Base-by-base conservation (phyloP, 257 asterid species). In the Handroanthus guayacan region DNA sequence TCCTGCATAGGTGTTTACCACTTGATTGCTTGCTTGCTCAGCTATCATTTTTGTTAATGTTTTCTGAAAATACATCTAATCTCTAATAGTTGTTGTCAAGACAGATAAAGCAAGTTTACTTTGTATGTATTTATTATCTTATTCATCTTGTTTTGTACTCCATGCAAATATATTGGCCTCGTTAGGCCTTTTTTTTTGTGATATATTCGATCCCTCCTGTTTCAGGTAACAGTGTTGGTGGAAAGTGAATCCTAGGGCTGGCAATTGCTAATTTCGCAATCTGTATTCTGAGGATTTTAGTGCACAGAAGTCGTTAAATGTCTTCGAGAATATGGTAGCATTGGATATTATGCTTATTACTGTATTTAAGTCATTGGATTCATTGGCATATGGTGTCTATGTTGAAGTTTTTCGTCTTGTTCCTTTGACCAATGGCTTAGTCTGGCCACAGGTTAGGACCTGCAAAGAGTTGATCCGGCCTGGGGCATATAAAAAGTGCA, bases 401-500 rank as follows among this genome's bases (percentile, higher is more conserved):
- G 25, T 50, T 14, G 17, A 12, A 69, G 47, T 69, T 16, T 52
- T 66, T 17, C 20, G 62, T 50, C 9, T n/a, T 69, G 47, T 50
- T 34, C 20, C 25, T 51, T 52, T 13, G 17, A 39, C 47, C 2
- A 12, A 64, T n/a, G 75, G 38, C 18, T 69, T 69, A 52, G 11
- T 70, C 18, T 7, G 54, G 66, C 64, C 37, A 36, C 16, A 38
- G 54, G 64, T 38, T 55, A 36, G 65, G 75, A 8, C 52, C 54
- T 37, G 16, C 57, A 39, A 18, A 7, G 45, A 58, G 16, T 58
- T 56, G 12, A 18, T 16, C 36, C 6, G 62, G 65, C 13, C 7
- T 6, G 1, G 34, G 18, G 2, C 36, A 1, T 25, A 25, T 25
- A 25, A 43, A 43, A n/a, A 38, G 13, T 39, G 54, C 52, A 39